These are phyloP conservation scores for Pochonia chlamydosporia DNA, from an alignment of 2,329 filamentous ascomycete genomes.

Conservation along the genomic window DNA sequence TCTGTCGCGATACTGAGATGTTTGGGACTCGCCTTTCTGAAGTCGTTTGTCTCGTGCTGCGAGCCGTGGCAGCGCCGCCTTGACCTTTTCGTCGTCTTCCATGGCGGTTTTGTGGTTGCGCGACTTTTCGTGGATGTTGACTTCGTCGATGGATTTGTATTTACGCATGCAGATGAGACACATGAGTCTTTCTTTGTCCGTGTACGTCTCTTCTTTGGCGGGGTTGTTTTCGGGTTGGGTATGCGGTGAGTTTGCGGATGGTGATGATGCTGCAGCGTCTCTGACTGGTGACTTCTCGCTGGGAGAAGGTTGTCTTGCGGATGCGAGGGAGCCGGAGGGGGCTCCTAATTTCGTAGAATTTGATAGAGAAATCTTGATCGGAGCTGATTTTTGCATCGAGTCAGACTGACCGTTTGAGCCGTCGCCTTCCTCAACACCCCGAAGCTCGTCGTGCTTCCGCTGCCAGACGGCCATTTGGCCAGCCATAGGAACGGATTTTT, in stretches of 20 bases:
- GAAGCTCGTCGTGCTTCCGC: slow-evolving; percentile 36
- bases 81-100: slow-evolving; percentile 37
- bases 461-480: slow-evolving; percentile 40
- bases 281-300: not conserved
- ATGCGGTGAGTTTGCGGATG: not conserved
- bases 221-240: not conserved
- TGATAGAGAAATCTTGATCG: slow-evolving; percentile 28
- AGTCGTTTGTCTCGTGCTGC: slow-evolving; percentile 32
- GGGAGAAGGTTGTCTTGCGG: not conserved
- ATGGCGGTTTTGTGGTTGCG: slow-evolving; percentile 35
- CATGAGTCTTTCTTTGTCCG: slow-evolving; percentile 46
- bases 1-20: slow-evolving; percentile 54
- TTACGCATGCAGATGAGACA: slow-evolving; percentile 42
- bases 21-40: slow-evolving; percentile 19
- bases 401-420: slow-evolving; percentile 1
- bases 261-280: not conserved
- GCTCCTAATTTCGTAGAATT: slow-evolving; percentile 4
- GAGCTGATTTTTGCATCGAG: slow-evolving; percentile 4
- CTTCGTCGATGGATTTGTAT: slow-evolving; percentile 37
- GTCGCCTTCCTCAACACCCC: slow-evolving; percentile 12
- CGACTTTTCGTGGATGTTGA: slow-evolving; percentile 36
- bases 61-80: slow-evolving; percentile 38
- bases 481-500: slow-evolving; percentile 35
- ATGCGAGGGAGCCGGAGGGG: not conserved
- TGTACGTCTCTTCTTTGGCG: slow-evolving; percentile 40